Conservation (phyloP, 148 eudicot species). For the Nepenthes mirabilis region DNA sequence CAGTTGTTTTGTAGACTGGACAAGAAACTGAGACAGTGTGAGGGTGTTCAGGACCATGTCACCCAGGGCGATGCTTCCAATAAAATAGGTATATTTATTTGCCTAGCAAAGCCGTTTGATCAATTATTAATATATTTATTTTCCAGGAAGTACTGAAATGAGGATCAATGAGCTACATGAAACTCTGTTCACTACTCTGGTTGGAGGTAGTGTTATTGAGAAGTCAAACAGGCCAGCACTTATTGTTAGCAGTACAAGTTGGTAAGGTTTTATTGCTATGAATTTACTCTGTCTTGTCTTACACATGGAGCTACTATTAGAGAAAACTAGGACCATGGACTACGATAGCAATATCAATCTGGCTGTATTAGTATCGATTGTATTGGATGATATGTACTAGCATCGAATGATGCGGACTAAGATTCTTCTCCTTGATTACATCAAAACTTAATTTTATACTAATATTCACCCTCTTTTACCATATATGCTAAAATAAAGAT, state of each 20-base stretch:
- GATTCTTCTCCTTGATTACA: too few species aligned
- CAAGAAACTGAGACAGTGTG: conserved; percentile 30
- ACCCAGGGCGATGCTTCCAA: conserved; percentile 37
- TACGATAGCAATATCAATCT: not conserved
- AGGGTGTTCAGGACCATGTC: conserved; percentile 58
- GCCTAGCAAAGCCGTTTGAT: not conserved
- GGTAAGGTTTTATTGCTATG: conserved; percentile 34
- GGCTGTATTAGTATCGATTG: too few species aligned
- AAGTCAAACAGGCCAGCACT: conserved; percentile 79
- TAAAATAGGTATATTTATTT: conserved; percentile 1
- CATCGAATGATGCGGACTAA: too few species aligned
- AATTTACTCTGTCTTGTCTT: not conserved
- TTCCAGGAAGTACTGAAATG: conserved; percentile 23
- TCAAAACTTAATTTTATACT: too few species aligned
- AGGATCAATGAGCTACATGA: conserved; percentile 17
- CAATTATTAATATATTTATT: not conserved
- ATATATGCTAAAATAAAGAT: too few species aligned
- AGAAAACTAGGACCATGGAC: too few species aligned
- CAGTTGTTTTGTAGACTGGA: conserved; percentile 70
- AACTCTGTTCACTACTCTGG: conserved; percentile 48
- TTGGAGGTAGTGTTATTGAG: conserved; percentile 27
- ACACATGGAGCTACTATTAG: not conserved
- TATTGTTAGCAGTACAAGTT: conserved; percentile 93
- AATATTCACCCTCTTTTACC: too few species aligned
- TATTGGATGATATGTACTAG: too few species aligned